Evolutionary conservation across 164 flowering plant species (phyloP), one percentile per base, ranked within the genome.

Genomic region (Berberis thunbergii): DNA sequence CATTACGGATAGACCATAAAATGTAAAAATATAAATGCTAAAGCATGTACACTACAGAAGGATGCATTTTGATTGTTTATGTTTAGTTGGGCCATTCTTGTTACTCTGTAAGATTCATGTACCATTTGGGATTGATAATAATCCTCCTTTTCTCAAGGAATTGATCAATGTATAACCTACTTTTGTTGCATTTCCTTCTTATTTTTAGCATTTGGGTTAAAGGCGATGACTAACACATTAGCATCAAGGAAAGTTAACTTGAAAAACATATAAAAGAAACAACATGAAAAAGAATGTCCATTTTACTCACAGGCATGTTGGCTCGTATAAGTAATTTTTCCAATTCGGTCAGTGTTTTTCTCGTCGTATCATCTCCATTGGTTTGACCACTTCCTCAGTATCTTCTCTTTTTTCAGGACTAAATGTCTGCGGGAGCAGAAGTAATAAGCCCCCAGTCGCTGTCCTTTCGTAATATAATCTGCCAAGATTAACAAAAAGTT

Each of bases 241-340:
- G 7, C 10, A 48, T 11, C 7, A 7, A 48, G 50, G 7, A 11
- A 48, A 1, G 50, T 6, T 2, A 48, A 48, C 50, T 48, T 11
- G 10, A 6, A 48, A 48, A 1, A 7, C 7, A 48, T 26, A 26
- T 26, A 26, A 26, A 26, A 26, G 26, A 26, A 26, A 26, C 26
- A 26, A 26, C 26, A 26, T 26, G 26, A 26, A 26, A 26, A 26
- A 26, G 26, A 26, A 26, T 26, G 26, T 26, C 26, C 26, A 7
- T 13, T 60, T 64, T 49, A 87, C 99, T 88, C 74, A 94, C 99
- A 54, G 93, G 94, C 58, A 91, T 69, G 60, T 70, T 83, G 55
- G 86, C 69, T 72, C 83, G 89, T 42, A 95, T 64, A 39, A 95
- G 91, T 58, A 87, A 65, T 62, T 77, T 80, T 69, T 95, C 99